Evolutionary conservation across 78 protist genomes (phyloP), one percentile per base, ranked within the genome.

Genomic region (Protostelium mycophagum): DNA sequence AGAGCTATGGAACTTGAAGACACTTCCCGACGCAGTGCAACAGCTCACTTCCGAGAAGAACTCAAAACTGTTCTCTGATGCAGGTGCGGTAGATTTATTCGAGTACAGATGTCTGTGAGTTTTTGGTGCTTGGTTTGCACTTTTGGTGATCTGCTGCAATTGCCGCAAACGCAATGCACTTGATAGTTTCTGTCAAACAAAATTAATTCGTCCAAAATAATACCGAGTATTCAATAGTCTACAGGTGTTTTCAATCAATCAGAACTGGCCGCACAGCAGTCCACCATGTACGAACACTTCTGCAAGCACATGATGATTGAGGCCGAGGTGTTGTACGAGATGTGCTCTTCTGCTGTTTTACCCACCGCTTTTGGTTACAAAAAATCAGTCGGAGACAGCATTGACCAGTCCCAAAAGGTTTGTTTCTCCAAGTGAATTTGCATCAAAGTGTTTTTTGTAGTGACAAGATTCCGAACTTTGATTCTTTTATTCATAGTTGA

Each of bases 271-370:
- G 93, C 96, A 28, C 97, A 97, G 87, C 87, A 85, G 38, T 73
- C 31, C 38, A 87, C 93, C 37, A 73, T 85, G 73, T 38, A 38
- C 39, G 96, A 97, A 38, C 89, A 91, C 38, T 97, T 94, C 90
- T 5, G 36, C 37, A 91, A 90, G 85, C 63, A 90, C 38, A 90
- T 95, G 10, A 86, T 89, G 87, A 96, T 97, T 89, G 98, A 97
- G 93, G 96, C 97, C 35, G 87, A 39, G 34, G 38, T 90, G 38
- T 38, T 96, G 88, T 36, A 92, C 85, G 95, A 96, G 38, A 88
- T 97, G 92, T 38, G 94, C 88, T 85, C 88, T 28, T 86, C 94
- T 0, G n/a, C 85, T 34, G 86, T 96, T 1, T 31, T 93, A 34
- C 96, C 96, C 83, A 88, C 94, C 34, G 89, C 90, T 86, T 84